Conservation (phyloP, 2,329 filamentous ascomycete species). For the Alternaria dauci region DNA sequence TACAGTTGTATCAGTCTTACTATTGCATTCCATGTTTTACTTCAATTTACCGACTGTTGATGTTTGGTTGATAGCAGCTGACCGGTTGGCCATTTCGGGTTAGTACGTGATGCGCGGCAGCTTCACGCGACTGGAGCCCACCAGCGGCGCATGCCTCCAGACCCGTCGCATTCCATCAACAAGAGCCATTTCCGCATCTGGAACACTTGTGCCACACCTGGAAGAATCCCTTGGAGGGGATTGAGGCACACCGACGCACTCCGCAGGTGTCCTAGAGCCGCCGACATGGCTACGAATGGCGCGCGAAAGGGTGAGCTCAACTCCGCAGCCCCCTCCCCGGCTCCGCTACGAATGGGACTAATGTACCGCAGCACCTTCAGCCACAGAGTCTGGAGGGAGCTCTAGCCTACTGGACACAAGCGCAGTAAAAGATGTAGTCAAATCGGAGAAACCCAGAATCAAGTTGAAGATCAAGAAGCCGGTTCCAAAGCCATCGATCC, state of each 20-base stretch:
- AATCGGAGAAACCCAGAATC: conserved; percentile 53
- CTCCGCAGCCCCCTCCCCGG: conserved; percentile 24
- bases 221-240: neutral
- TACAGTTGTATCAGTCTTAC: neutral
- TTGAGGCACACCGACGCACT: conserved; percentile 29
- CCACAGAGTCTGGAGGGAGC: conserved; percentile 24
- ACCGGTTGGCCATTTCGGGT: conserved; percentile 8
- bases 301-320: conserved; percentile 48
- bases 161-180: conserved; percentile 31
- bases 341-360: conserved; percentile 21
- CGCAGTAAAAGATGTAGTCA: conserved; percentile 46
- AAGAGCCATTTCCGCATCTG: conserved; percentile 13
- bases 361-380: conserved; percentile 37
- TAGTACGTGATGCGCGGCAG: conserved; percentile 22
- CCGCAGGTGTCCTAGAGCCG: conserved; percentile 46
- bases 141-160: conserved; percentile 14
- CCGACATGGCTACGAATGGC: conserved; percentile 47
- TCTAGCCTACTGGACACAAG: conserved; percentile 38
- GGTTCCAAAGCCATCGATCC: conserved; percentile 68
- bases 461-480: conserved; percentile 65
- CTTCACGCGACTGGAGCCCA: conserved; percentile 17
- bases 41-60: neutral
- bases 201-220: conserved; percentile 8
- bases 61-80: conserved; percentile 2
- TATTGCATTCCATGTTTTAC: neutral